Evolutionary conservation across 164 flowering plant genomes (phyloP).

Genomic region (Cinnamomum chago): DNA sequence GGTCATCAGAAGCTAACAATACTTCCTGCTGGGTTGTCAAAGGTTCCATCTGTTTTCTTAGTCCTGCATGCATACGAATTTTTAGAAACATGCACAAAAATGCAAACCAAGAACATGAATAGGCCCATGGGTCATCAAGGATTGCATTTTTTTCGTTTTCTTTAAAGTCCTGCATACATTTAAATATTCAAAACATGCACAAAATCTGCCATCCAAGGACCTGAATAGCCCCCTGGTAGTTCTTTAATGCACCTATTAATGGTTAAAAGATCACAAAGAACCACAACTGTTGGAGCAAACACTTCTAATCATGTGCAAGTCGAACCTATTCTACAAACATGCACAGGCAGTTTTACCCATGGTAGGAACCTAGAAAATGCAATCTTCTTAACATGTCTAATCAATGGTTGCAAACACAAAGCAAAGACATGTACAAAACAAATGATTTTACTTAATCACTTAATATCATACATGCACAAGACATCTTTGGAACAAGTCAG

Average conservation of each 20-base stretch:
- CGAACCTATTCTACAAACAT: not conserved
- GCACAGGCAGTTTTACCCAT: not conserved
- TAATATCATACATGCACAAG: not conserved
- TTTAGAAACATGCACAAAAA: not conserved
- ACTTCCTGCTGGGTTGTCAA: constrained; percentile 52
- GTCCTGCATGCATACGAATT: constrained; percentile 35
- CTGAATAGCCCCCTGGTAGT: not conserved
- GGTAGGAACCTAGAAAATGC: not conserved
- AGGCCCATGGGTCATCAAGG: constrained; percentile 36
- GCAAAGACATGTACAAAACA: constrained; percentile 3
- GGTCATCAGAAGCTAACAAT: constrained; percentile 29
- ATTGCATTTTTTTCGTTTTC: constrained; percentile 37
- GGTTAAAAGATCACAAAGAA: not conserved
- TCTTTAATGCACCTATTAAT: not conserved
- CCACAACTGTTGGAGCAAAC: not conserved
- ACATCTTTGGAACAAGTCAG: constrained; percentile 2
- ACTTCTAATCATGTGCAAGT: not conserved
- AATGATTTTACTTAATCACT: not conserved
- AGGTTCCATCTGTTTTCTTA: constrained; percentile 50
- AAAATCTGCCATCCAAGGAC: not conserved
- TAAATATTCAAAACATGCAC: constrained; percentile 5
- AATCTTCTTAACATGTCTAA: not conserved
- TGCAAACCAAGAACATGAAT: not conserved
- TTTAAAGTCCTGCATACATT: constrained; percentile 34
- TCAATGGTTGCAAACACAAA: not conserved